Conservation (phyloP, 208 protist genomes). For the Acanthamoeba sp. region DNA sequence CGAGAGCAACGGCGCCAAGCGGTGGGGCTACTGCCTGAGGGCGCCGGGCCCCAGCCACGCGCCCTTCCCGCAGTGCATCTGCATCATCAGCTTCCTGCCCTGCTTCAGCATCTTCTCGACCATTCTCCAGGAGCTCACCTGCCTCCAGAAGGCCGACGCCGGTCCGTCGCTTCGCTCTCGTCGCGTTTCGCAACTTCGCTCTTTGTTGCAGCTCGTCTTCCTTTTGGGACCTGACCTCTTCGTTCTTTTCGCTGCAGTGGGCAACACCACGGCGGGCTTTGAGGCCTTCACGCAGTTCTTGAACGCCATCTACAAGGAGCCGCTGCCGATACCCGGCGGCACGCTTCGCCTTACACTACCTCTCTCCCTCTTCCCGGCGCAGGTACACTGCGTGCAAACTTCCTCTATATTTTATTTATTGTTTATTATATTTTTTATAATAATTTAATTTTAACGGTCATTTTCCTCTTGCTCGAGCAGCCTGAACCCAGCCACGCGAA, state of each 20-base stretch:
- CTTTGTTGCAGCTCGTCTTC: background rate
- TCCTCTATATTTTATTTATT: background rate
- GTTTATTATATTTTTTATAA: too few relatives aligned
- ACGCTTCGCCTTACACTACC: background rate
- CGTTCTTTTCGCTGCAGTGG: background rate
- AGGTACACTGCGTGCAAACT: background rate
- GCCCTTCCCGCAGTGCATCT: conserved; percentile 63
- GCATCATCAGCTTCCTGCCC: conserved; percentile 67
- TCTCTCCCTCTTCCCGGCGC: background rate
- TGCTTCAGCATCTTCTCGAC: conserved; percentile 76
- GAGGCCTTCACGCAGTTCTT: background rate
- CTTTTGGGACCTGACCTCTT: background rate
- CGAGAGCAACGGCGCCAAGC: conserved; percentile 58
- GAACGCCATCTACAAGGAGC: background rate
- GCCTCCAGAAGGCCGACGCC: background rate
- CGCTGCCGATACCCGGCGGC: conserved; percentile 6
- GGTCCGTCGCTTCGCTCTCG: conserved; percentile 13
- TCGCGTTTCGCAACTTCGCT: background rate
- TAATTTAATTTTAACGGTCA: too few relatives aligned
- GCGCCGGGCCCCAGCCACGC: background rate
- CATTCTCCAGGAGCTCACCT: conserved; percentile 44
- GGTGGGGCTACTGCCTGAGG: conserved; percentile 69
- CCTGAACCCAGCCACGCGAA: background rate
- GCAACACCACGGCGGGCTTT: background rate
- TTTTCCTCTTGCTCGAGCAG: background rate